Percentiles rank a stretch among this genome's conserved stretches.
These are phyloP conservation scores for Mucor plumbeus DNA, from an alignment of 371 early-diverging fungal genomes.

Conservation along the genomic window DNA sequence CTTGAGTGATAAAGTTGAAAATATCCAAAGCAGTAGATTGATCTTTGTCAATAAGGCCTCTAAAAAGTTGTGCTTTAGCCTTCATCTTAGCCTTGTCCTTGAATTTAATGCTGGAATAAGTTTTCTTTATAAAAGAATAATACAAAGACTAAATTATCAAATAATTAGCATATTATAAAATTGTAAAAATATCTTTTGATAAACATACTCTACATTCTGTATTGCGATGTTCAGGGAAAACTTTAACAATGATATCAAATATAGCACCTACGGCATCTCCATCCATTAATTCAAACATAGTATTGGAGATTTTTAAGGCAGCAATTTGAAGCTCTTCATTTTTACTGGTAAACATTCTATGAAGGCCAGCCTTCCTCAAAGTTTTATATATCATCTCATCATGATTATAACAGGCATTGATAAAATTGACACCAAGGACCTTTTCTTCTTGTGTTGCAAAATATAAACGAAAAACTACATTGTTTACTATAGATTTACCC, in stretches of 20 bases:
- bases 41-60: slow-evolving; percentile 62
- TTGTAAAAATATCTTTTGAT: not conserved
- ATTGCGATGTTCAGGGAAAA: slow-evolving; percentile 48
- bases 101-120: slow-evolving; percentile 2
- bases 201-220: slow-evolving; percentile 55
- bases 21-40: slow-evolving; percentile 56
- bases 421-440: slow-evolving; percentile 56
- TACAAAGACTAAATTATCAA: slow-evolving; percentile 33
- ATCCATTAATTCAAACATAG: slow-evolving; percentile 43
- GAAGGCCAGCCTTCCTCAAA: slow-evolving; percentile 50
- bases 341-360: slow-evolving; percentile 17
- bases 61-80: slow-evolving; percentile 13
- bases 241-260: slow-evolving; percentile 37
- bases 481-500: slow-evolving; percentile 36
- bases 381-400: slow-evolving; percentile 55
- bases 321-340: slow-evolving; percentile 46
- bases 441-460: slow-evolving; percentile 42
- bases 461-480: slow-evolving; percentile 45
- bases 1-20: slow-evolving; percentile 52
- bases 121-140: slow-evolving; percentile 30
- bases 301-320: slow-evolving; percentile 55
- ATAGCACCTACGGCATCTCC: slow-evolving; percentile 46
- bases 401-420: slow-evolving; percentile 54
- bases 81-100: not conserved
- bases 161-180: not conserved